Conservation (phyloP, 768 basidiomycete genomes). For the Pleurotus platypus region DNA sequence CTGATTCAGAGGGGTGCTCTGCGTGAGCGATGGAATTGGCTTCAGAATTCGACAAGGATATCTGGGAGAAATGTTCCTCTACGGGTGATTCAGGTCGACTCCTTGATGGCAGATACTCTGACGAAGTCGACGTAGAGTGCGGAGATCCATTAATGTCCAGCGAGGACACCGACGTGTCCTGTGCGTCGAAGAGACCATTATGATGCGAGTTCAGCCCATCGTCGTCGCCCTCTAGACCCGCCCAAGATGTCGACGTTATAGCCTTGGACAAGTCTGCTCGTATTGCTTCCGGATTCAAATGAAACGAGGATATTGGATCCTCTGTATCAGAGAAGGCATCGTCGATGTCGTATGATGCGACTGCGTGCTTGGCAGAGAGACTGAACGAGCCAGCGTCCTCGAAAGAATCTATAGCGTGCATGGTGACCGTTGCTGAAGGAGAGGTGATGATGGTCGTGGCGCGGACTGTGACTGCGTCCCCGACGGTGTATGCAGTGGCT, state of each 20-base stretch:
- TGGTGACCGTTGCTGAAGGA: background rate
- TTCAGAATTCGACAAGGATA: slow-evolving; percentile 20
- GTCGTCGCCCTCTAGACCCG: slow-evolving; percentile 28
- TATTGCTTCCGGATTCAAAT: slow-evolving; percentile 60
- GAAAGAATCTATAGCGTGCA: background rate
- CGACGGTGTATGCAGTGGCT: background rate
- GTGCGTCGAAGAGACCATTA: slow-evolving; percentile 27
- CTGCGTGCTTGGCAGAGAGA: slow-evolving; percentile 17
- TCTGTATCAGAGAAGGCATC: slow-evolving; percentile 68
- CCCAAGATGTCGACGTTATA: slow-evolving; percentile 33
- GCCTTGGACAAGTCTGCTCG: slow-evolving; percentile 55
- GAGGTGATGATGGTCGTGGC: background rate
- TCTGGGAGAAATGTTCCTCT: slow-evolving; percentile 11
- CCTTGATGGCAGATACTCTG: slow-evolving; percentile 2
- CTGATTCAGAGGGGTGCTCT: too few relatives aligned
- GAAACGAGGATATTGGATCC: slow-evolving; percentile 41
- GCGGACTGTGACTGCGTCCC: background rate
- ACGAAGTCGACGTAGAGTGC: slow-evolving; percentile 1
- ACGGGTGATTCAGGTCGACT: slow-evolving; percentile 1
- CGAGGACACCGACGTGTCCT: slow-evolving; percentile 48
- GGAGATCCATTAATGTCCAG: slow-evolving; percentile 44
- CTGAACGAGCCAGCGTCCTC: slow-evolving; percentile 6
- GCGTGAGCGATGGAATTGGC: background rate
- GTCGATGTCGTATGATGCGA: slow-evolving; percentile 43
- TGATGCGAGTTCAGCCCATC: slow-evolving; percentile 23